Conservation (phyloP, 306 rosid species). For the Boehmeria nivea region DNA sequence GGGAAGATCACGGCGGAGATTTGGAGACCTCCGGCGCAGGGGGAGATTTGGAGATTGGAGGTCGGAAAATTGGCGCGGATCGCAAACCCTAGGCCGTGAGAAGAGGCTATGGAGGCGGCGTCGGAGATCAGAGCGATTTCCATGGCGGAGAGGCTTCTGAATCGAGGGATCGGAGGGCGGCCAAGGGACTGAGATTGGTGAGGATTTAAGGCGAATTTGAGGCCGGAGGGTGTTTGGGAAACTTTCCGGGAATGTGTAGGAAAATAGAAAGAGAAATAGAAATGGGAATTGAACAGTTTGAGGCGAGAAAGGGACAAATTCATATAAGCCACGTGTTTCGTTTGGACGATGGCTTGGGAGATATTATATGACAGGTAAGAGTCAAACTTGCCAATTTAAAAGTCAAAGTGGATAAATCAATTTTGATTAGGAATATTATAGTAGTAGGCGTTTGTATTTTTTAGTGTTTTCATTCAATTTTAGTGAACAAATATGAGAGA, state of each 20-base stretch:
- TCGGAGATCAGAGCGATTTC: conserved; percentile 45
- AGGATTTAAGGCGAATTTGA: no score
- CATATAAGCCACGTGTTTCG: conserved; percentile 3
- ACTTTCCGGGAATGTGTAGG: conserved; percentile 17
- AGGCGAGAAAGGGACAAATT: neutral
- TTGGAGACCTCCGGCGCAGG: conserved; percentile 31
- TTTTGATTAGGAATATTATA: no score
- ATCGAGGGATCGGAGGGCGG: conserved; percentile 5
- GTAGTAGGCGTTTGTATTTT: no score
- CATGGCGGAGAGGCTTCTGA: no score
- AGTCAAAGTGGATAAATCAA: neutral
- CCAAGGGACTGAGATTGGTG: neutral
- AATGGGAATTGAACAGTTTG: neutral
- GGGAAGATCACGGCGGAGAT: conserved; percentile 57
- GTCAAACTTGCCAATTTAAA: neutral
- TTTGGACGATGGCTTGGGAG: no score
- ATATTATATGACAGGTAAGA: neutral
- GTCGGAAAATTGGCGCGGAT: conserved; percentile 32
- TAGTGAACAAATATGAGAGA: no score
- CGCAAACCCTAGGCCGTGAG: conserved; percentile 47
- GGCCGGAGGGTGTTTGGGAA: neutral
- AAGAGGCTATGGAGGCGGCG: conserved; percentile 34
- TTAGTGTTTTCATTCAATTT: no score
- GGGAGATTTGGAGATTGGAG: conserved; percentile 25
- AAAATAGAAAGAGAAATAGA: neutral